These are phyloP conservation scores for Leucocoprinus sp. DNA, from an alignment of 768 basidiomycete species.

Conservation along the genomic window DNA sequence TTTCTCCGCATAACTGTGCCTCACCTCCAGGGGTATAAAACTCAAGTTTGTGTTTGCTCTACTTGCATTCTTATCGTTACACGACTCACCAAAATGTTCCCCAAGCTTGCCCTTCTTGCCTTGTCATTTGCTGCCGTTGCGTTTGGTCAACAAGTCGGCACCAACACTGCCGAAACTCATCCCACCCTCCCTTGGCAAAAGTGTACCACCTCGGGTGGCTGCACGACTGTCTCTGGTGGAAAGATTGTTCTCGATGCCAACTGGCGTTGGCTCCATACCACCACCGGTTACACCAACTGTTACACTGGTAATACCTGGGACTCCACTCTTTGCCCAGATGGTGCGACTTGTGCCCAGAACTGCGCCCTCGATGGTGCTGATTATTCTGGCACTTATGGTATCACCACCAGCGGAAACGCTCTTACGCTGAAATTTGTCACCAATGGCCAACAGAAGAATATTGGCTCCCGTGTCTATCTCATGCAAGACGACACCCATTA, in stretches of 20 bases:
- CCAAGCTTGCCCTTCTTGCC: conserved; percentile 4
- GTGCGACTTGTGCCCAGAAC: conserved; percentile 2
- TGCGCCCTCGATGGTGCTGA: conserved; percentile 12
- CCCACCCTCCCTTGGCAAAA: conserved; percentile 10
- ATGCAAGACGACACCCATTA: conserved; percentile 11
- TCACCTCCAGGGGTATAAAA: conserved; percentile 1
- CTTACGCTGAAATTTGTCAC: conserved; percentile 13
- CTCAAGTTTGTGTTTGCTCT: not conserved
- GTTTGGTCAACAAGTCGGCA: conserved; percentile 11
- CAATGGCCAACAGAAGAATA: conserved; percentile 5
- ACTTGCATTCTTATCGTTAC: not conserved
- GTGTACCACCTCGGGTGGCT: conserved; percentile 7
- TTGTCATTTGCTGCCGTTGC: conserved; percentile 7
- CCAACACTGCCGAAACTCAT: conserved; percentile 10
- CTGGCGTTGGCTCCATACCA: conserved; percentile 12
- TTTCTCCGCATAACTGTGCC: not conserved
- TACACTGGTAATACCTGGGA: conserved; percentile 12
- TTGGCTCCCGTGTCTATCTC: conserved; percentile 12
- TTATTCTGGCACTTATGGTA: conserved; percentile 10
- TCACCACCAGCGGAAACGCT: conserved; percentile 10
- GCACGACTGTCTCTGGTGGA: conserved; percentile 6
- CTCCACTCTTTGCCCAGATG: conserved; percentile 4
- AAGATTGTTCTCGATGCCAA: conserved; percentile 9
- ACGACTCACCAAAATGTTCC: conserved; percentile 1
- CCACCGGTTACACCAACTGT: conserved; percentile 9